Evolutionary conservation across 306 rosid species (phyloP), one percentile per base, ranked within the genome.

Genomic region (Sophora flavescens): DNA sequence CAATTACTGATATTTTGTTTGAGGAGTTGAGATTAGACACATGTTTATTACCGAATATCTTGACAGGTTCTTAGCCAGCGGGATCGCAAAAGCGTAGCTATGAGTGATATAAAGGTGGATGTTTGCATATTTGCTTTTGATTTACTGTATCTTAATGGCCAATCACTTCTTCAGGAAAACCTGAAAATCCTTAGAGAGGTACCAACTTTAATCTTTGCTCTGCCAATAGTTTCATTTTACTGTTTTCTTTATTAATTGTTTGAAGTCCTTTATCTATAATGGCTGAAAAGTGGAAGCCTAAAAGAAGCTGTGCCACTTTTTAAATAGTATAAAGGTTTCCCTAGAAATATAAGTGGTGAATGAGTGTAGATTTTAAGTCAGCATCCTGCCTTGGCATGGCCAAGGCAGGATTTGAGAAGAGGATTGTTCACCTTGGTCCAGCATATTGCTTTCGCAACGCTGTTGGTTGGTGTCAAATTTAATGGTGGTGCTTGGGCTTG

Each of bases 71-170:
- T 94, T 75, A 89, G 86, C 80, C 89, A 95, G 15, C 91, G 97
- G 74, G 90, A 95, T 56, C 95, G 97, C 54, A 94, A 92, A 88
- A 90, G 90, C 75, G 97, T 94, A 63, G 80, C 70, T 18, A 0
- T 90, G 50, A 71, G 81, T 76, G 93, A 90, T 60, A 86, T 92
- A 63, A 92, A 92, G 89, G 89, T 92, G 66, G 68, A 88, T 45
- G 97, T 90, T 72, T 90, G 97, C 86, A 72, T 92, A 78, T 94
- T 80, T 86, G 95, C 95, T 76, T 94, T 94, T 85, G 98, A 94
- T 86, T 59, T 92, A 77, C 57, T 92, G 76, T 92, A 89, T 79
- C 95, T 87, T 62, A 89, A 94, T 77, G 98, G 93, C 54, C 84
- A 78, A 83, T 88, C 89, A 17, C 92, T 92, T 52, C 86, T 92